A percentile compares a stretch with the other conserved stretches of the same genome.
Evolutionary conservation across 208 protist genomes (phyloP).

Genomic region (Tritrichomonas foetus): DNA sequence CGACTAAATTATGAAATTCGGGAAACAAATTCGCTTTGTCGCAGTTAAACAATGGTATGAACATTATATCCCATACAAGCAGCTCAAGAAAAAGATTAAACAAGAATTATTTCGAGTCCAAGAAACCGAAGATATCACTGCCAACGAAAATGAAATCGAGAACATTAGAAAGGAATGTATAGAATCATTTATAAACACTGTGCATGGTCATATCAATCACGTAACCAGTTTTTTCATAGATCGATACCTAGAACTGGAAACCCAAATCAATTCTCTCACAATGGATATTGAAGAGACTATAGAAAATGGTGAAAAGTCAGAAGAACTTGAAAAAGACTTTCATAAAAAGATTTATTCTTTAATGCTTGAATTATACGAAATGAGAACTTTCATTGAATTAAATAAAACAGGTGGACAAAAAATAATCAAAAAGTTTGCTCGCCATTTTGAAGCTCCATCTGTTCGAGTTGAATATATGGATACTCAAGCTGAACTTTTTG

Average conservation of each 20-base stretch:
- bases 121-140: not conserved
- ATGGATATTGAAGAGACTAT: not conserved
- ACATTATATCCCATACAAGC: not conserved
- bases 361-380: not conserved
- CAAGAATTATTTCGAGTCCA: not conserved
- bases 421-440: not conserved
- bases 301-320: not conserved
- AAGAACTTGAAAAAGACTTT: not conserved
- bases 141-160: not conserved
- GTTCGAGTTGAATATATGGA: not conserved
- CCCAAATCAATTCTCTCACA: not conserved
- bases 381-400: constrained; percentile 2
- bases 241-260: not conserved
- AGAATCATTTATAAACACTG: not conserved
- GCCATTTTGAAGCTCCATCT: not conserved
- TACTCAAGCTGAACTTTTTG: not conserved
- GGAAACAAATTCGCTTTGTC: constrained; percentile 12
- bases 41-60: constrained; percentile 31
- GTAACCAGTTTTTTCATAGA: not conserved
- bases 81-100: not conserved
- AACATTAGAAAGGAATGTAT: not conserved
- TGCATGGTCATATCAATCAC: not conserved
- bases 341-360: not conserved
- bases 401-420: constrained; percentile 27
- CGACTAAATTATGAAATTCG: constrained; percentile 41